phyloP scores from a whole-genome alignment of 2,329 filamentous ascomycete genomes.

The Arachnomyces sp. region DNA sequence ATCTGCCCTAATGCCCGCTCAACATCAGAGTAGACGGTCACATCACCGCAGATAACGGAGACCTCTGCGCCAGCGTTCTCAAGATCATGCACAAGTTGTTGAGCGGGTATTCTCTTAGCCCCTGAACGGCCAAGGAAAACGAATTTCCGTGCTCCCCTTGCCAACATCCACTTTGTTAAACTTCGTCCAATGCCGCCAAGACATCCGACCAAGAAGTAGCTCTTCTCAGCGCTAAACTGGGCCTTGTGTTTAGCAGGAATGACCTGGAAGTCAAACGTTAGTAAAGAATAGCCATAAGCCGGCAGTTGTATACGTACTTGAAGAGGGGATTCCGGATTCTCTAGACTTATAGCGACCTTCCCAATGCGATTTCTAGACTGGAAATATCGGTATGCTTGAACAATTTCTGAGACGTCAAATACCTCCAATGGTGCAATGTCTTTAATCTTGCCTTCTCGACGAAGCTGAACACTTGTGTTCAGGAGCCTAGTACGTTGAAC shows the following conservation, averaged over 20 bases:
- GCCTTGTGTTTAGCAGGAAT: constrained; percentile 5
- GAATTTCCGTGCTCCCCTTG: constrained; percentile 25
- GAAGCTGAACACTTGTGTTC: neutral
- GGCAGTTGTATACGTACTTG: no score
- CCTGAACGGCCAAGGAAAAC: constrained; percentile 23
- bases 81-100: constrained; percentile 12
- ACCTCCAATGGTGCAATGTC: constrained; percentile 1
- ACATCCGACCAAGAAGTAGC: constrained; percentile 35
- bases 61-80: constrained; percentile 9
- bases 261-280: neutral
- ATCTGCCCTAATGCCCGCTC: constrained; percentile 1
- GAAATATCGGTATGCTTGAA: constrained; percentile 23
- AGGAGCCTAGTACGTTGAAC: constrained; percentile 1
- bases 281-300: no score
- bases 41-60: constrained; percentile 9
- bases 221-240: constrained; percentile 15
- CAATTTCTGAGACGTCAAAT: constrained; percentile 2
- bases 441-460: constrained; percentile 1
- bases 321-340: neutral
- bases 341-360: constrained; percentile 29
- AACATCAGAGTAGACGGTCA: constrained; percentile 4
- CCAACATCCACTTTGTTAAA: constrained; percentile 26
- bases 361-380: constrained; percentile 29
- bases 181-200: constrained; percentile 28
- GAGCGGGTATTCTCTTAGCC: constrained; percentile 20